Conservation (phyloP, 2,329 filamentous ascomycete species). For the Alternaria sp. region DNA sequence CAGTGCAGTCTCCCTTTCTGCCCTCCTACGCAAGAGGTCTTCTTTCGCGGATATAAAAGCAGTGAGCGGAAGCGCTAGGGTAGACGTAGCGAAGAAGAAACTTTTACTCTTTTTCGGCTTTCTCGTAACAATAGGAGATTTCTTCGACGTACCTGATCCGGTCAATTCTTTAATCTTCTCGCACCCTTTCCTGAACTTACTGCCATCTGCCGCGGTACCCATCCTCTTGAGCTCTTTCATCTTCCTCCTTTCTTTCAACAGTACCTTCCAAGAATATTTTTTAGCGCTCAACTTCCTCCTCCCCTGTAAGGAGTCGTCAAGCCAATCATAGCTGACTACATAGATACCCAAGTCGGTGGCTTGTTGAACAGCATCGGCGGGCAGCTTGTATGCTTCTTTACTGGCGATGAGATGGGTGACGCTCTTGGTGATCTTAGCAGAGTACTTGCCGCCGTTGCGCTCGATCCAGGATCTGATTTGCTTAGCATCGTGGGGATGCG, state of each 20-base stretch:
- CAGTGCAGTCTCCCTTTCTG: constrained; percentile 29
- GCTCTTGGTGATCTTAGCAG: constrained; percentile 58
- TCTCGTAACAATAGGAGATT: constrained; percentile 17
- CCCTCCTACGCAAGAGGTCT: constrained; percentile 34
- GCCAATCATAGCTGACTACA: constrained; percentile 57
- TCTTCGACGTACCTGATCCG: constrained; percentile 50
- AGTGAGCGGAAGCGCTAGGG: not conserved
- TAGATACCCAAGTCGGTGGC: constrained; percentile 32
- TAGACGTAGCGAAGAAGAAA: constrained; percentile 35
- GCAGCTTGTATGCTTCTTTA: constrained; percentile 65
- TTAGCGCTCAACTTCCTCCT: constrained; percentile 45
- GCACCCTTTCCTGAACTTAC: constrained; percentile 45
- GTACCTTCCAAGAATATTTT: constrained; percentile 46
- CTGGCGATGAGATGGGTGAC: constrained; percentile 79
- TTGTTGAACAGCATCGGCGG: constrained; percentile 46
- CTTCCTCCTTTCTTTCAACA: constrained; percentile 44
- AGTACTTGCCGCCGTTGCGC: constrained; percentile 67
- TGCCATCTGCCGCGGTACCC: constrained; percentile 40
- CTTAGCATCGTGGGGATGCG: constrained; percentile 59
- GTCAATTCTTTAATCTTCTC: constrained; percentile 42
- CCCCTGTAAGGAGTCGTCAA: constrained; percentile 59
- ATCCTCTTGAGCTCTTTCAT: constrained; percentile 40
- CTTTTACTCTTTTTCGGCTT: constrained; percentile 29
- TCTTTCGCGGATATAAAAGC: constrained; percentile 32
- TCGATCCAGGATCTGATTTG: constrained; percentile 73